These are phyloP conservation scores for Coemansia sp. DNA, from an alignment of 192 early-diverging fungal species.

Conservation along the genomic window DNA sequence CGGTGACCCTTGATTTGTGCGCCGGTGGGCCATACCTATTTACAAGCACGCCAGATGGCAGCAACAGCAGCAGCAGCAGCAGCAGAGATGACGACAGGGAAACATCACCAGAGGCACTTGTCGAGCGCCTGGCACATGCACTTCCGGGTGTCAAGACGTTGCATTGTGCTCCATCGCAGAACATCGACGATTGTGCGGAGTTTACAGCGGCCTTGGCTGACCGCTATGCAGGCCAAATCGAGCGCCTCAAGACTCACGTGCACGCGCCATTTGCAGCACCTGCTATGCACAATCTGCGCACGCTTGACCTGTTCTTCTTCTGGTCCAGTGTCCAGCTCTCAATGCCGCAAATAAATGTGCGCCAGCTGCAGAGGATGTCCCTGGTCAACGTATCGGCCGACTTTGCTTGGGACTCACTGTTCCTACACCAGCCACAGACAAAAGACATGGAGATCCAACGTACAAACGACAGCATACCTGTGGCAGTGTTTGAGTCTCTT, in stretches of 20 bases:
- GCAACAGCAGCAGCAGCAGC: neutral
- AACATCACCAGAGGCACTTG: neutral
- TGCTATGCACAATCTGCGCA: neutral
- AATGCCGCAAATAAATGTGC: neutral
- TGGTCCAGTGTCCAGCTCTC: neutral
- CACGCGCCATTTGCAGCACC: constrained; percentile 1
- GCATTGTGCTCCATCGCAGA: constrained; percentile 8
- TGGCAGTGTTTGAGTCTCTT: neutral
- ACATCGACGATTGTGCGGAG: constrained; percentile 1
- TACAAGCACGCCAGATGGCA: neutral
- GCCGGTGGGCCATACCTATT: constrained; percentile 3
- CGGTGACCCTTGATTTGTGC: constrained; percentile 1
- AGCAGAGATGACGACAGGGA: neutral
- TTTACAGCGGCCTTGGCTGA: neutral
- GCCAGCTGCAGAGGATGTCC: neutral
- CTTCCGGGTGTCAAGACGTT: neutral
- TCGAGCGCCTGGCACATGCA: neutral
- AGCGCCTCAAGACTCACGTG: constrained; percentile 4
- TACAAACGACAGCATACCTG: neutral
- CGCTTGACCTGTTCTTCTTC: constrained; percentile 5
- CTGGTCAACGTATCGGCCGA: constrained; percentile 1
- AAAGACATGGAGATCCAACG: no score
- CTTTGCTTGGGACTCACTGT: neutral
- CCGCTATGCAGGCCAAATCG: neutral
- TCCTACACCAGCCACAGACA: neutral